Percentiles rank a stretch among this genome's conserved stretches.
phyloP scores from a whole-genome alignment of 2,329 filamentous ascomycete genomes.

The Sporothrix luriei region DNA sequence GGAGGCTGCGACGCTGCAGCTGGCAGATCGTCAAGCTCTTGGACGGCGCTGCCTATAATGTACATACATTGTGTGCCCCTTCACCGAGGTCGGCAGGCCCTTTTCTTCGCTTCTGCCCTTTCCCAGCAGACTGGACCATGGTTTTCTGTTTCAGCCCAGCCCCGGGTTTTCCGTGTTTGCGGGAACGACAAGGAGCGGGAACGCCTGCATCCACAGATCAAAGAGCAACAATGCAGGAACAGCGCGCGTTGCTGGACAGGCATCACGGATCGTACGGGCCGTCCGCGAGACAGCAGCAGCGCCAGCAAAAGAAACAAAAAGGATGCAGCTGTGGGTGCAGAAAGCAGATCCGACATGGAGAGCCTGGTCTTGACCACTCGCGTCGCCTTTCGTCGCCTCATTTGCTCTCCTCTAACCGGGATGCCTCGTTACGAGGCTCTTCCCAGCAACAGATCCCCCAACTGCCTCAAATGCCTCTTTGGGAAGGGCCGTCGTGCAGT shows the following conservation, averaged over 20 bases:
- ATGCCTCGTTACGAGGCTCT: constrained; percentile 21
- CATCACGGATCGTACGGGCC: too few species aligned
- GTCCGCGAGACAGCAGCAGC: neutral
- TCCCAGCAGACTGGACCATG: constrained; percentile 15
- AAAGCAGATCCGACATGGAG: constrained; percentile 16
- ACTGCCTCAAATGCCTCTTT: neutral
- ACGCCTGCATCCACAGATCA: constrained; percentile 8
- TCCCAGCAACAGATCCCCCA: neutral
- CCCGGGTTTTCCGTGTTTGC: constrained; percentile 9
- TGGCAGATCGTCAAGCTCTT: neutral
- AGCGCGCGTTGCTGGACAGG: neutral
- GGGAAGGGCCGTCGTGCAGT: neutral
- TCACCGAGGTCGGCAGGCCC: constrained; percentile 8
- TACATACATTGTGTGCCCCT: neutral
- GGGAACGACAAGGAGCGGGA: constrained; percentile 4
- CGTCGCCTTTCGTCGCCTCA: neutral
- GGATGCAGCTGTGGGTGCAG: neutral
- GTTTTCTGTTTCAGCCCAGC: constrained; percentile 20
- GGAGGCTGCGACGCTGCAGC: constrained; percentile 16
- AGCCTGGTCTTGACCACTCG: neutral
- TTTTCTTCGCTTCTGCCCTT: neutral
- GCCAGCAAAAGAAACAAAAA: neutral
- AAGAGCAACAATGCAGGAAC: constrained; percentile 22
- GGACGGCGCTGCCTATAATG: neutral
- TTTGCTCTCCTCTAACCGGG: neutral